Evolutionary conservation across 176 grass and related monocot genomes (phyloP).

Genomic region (Panicum miliaceum): DNA sequence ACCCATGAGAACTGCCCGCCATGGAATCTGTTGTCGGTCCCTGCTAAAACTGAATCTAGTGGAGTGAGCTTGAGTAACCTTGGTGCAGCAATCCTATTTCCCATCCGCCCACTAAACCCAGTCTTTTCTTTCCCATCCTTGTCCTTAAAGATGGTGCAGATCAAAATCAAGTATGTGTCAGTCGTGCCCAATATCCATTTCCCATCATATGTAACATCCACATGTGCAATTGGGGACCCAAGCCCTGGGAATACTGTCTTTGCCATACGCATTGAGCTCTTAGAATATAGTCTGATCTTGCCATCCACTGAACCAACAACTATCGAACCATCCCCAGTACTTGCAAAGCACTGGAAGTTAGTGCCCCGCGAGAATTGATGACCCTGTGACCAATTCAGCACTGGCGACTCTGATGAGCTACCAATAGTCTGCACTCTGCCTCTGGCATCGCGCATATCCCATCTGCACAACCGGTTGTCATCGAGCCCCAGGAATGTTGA

Average conservation of each 20-base stretch:
- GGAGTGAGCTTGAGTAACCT: conserved; percentile 88
- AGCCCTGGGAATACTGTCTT: conserved; percentile 91
- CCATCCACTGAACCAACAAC: conserved; percentile 87
- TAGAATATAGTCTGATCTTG: conserved; percentile 87
- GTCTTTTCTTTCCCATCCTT: conserved; percentile 94
- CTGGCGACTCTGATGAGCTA: conserved; percentile 62
- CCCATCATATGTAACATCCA: conserved; percentile 92
- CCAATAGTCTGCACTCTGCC: conserved; percentile 81
- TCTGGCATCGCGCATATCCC: conserved; percentile 86
- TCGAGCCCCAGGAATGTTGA: conserved; percentile 91
- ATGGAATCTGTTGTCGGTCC: conserved; percentile 77
- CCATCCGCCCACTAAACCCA: conserved; percentile 87
- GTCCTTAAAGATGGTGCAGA: conserved; percentile 88
- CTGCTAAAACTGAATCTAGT: conserved; percentile 79
- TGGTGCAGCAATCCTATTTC: conserved; percentile 74
- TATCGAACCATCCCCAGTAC: conserved; percentile 83
- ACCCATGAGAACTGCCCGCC: conserved; percentile 95
- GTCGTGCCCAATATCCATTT: conserved; percentile 93
- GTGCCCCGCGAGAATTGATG: conserved; percentile 91
- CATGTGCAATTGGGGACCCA: conserved; percentile 78
- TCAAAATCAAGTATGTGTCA: conserved; percentile 82
- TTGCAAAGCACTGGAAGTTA: conserved; percentile 91
- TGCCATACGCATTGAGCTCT: conserved; percentile 90
- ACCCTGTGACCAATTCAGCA: conserved; percentile 84
- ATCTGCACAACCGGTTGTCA: conserved; percentile 81